Percentiles rank a stretch among this genome's conserved stretches.
Evolutionary conservation across 2,329 filamentous ascomycete species (phyloP).

Genomic region (Leptographium galeiforme): DNA sequence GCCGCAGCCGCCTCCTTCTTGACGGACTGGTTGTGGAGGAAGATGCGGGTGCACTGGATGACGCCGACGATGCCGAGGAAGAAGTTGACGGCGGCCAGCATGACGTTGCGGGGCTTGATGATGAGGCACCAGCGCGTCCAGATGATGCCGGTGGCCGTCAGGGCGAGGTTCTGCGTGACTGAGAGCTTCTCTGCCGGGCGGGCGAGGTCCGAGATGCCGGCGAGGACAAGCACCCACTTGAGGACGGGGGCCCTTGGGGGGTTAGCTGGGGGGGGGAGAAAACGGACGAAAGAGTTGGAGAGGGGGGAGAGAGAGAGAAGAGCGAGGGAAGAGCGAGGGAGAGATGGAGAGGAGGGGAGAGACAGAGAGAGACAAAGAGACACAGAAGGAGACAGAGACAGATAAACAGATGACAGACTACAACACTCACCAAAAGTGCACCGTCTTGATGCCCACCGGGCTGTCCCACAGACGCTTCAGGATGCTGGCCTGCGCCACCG

Average conservation of each 20-base stretch:
- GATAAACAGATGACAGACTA: background rate
- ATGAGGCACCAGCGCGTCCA: slow-evolving; percentile 99
- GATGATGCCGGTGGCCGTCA: slow-evolving; percentile 84
- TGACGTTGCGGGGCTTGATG: slow-evolving; percentile 84
- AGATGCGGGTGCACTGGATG: slow-evolving; percentile 69
- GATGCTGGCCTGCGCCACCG: slow-evolving; percentile 34
- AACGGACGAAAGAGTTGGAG: too few species aligned
- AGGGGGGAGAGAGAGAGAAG: background rate
- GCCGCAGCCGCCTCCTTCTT: slow-evolving; percentile 29
- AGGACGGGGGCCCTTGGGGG: slow-evolving; percentile 72
- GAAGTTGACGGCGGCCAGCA: slow-evolving; percentile 96
- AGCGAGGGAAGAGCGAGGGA: background rate
- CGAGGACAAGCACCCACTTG: slow-evolving; percentile 91
- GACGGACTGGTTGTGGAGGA: slow-evolving; percentile 20
- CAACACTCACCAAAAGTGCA: slow-evolving; percentile 76
- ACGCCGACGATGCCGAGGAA: slow-evolving; percentile 83
- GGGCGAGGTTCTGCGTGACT: slow-evolving; percentile 77
- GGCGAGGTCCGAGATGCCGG: slow-evolving; percentile 80
- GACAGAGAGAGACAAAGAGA: too few species aligned
- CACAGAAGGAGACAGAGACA: background rate
- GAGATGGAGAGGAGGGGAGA: background rate
- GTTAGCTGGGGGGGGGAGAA: background rate
- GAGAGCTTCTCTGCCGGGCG: slow-evolving; percentile 89
- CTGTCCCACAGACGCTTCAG: slow-evolving; percentile 76
- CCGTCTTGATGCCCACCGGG: slow-evolving; percentile 74